phyloP scores from a whole-genome alignment of 306 rosid species.

The Dryas octopetala region DNA sequence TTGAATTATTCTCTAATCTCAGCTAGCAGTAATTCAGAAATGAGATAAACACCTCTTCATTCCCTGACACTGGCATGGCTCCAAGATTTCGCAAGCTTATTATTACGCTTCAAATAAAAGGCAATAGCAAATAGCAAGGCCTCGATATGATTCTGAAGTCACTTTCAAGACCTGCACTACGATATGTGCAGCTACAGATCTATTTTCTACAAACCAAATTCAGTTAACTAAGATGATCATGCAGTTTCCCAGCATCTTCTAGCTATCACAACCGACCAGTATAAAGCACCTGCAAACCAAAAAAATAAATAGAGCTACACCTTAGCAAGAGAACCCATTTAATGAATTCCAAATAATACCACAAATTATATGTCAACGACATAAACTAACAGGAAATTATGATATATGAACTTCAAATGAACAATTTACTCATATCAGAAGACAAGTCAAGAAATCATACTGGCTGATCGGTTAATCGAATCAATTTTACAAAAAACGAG shows the following conservation, averaged over 20 bases:
- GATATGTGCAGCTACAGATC: slow-evolving; percentile 22
- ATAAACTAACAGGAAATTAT: neutral
- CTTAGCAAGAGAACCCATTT: neutral
- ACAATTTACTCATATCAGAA: neutral
- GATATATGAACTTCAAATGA: neutral
- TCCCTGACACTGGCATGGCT: slow-evolving; percentile 80
- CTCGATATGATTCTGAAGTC: slow-evolving; percentile 14
- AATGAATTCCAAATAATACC: neutral
- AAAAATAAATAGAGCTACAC: neutral
- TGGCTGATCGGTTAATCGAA: neutral
- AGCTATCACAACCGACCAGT: slow-evolving; percentile 12
- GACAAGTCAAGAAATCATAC: neutral
- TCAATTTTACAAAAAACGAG: neutral
- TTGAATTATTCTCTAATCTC: slow-evolving; percentile 43
- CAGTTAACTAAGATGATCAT: neutral
- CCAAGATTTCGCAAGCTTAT: slow-evolving; percentile 45
- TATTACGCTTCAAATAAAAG: slow-evolving; percentile 23
- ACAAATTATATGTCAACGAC: neutral
- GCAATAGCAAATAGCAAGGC: slow-evolving; percentile 31
- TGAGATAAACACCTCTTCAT: slow-evolving; percentile 84
- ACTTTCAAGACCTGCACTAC: slow-evolving; percentile 15
- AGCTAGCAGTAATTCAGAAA: slow-evolving; percentile 56
- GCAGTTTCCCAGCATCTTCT: neutral
- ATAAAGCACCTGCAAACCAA: slow-evolving; percentile 9
- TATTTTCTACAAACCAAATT: slow-evolving; percentile 19